phyloP scores from a whole-genome alignment of 2,329 filamentous ascomycete species.

The Ophiostoma pallidulum region DNA sequence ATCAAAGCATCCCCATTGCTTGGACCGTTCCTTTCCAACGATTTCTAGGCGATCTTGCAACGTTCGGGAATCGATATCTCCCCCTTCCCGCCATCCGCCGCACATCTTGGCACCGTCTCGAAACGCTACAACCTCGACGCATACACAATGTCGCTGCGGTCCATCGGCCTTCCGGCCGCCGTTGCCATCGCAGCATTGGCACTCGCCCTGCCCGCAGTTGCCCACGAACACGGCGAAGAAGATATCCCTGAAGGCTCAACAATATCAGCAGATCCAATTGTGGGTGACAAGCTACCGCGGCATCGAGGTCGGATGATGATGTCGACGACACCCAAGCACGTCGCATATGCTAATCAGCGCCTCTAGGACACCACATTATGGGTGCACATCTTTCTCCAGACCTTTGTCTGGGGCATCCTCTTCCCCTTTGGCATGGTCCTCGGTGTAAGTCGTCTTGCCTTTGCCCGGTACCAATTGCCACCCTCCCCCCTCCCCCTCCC shows the following conservation, averaged over 20 bases:
- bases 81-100: background rate
- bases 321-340: conserved; percentile 7
- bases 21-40: background rate
- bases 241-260: conserved; percentile 60
- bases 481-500: background rate
- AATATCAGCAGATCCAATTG: conserved; percentile 57
- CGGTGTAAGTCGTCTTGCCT: conserved; percentile 51
- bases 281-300: conserved; percentile 7
- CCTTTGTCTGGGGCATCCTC: conserved; percentile 78
- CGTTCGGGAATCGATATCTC: background rate
- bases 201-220: conserved; percentile 18
- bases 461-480: background rate
- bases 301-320: conserved; percentile 9
- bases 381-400: conserved; percentile 87
- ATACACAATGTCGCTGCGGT: conserved; percentile 6
- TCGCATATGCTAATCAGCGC: conserved; percentile 10
- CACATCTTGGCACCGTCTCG: too few relatives aligned
- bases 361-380: conserved; percentile 72
- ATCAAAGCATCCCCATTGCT: background rate
- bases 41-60: background rate
- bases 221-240: conserved; percentile 42
- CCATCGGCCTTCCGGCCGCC: background rate
- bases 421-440: conserved; percentile 95
- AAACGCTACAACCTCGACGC: background rate
- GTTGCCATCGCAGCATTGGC: conserved; percentile 9